Conservation (phyloP, 106 monocot genomes). For the Platanthera zijinensis region DNA sequence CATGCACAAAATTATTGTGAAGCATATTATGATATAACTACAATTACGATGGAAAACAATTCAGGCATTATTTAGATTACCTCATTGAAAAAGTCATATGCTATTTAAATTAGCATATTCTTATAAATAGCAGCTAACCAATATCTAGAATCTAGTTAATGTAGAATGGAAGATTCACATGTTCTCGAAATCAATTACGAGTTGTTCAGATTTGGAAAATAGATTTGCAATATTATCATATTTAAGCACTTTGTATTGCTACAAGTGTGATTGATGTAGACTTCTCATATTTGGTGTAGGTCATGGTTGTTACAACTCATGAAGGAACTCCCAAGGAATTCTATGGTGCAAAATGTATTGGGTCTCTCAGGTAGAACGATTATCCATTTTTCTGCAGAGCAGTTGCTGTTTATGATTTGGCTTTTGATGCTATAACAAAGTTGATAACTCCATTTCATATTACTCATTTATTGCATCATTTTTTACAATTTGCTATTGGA, state of each 20-base stretch:
- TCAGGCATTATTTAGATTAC: too few species aligned
- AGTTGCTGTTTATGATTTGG: background rate
- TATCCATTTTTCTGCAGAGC: background rate
- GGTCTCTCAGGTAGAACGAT: conserved; percentile 75
- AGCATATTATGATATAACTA: too few species aligned
- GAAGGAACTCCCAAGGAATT: conserved; percentile 82
- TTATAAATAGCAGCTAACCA: too few species aligned
- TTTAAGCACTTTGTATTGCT: background rate
- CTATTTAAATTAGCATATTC: too few species aligned
- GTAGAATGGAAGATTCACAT: background rate
- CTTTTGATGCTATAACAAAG: background rate
- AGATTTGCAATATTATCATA: background rate
- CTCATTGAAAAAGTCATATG: too few species aligned
- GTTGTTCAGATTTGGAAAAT: background rate
- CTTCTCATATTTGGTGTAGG: conserved; percentile 28
- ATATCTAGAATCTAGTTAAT: too few species aligned
- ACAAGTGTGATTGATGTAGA: background rate
- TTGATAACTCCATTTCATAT: background rate
- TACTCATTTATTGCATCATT: background rate
- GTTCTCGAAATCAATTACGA: background rate
- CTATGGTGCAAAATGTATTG: conserved; percentile 81
- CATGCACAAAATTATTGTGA: too few species aligned
- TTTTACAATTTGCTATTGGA: background rate
- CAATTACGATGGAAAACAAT: too few species aligned
- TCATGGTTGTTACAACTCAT: conserved; percentile 76